Conservation (phyloP, 192 early-diverging fungal species). For the Dimargaris verticillata region DNA sequence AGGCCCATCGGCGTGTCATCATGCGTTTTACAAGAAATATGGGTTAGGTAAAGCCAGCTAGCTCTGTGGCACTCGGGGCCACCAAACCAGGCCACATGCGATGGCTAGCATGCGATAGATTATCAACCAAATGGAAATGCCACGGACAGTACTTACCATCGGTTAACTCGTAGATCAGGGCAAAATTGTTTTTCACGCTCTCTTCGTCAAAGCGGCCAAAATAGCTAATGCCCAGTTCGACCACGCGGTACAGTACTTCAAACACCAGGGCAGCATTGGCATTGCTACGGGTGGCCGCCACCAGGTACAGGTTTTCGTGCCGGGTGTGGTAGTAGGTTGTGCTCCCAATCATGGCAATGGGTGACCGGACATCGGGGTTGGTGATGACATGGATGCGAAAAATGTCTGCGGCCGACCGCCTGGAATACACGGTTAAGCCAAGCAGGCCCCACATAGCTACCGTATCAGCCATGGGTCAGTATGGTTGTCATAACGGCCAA, state of each 20-base stretch:
- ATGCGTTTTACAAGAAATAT: too few relatives aligned
- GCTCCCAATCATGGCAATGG: conserved; percentile 78
- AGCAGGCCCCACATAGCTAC: too few relatives aligned
- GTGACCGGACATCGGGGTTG: conserved; percentile 66
- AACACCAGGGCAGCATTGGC: conserved; percentile 67
- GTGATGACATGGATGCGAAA: conserved; percentile 96
- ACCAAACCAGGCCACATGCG: too few relatives aligned
- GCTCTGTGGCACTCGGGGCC: too few relatives aligned
- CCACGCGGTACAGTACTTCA: conserved; percentile 57
- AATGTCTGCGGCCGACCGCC: conserved; percentile 84
- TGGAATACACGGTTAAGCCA: too few relatives aligned
- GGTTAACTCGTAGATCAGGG: conserved; percentile 68
- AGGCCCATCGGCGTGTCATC: too few relatives aligned
- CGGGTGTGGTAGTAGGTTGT: conserved; percentile 91
- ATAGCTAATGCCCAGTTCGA: conserved; percentile 56
- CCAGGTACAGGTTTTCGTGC: conserved; percentile 92
- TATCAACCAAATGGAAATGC: too few relatives aligned
- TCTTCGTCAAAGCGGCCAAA: conserved; percentile 75
- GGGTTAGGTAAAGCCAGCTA: too few relatives aligned
- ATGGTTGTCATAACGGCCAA: too few relatives aligned
- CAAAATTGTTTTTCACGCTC: conserved; percentile 74
- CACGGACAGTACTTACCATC: too few relatives aligned
- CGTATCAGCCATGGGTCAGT: too few relatives aligned
- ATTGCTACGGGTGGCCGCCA: conserved; percentile 62
- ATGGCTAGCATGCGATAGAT: too few relatives aligned